phyloP scores from a whole-genome alignment of 1,284 basidiomycete genomes.

The Malassezia cuniculi region DNA sequence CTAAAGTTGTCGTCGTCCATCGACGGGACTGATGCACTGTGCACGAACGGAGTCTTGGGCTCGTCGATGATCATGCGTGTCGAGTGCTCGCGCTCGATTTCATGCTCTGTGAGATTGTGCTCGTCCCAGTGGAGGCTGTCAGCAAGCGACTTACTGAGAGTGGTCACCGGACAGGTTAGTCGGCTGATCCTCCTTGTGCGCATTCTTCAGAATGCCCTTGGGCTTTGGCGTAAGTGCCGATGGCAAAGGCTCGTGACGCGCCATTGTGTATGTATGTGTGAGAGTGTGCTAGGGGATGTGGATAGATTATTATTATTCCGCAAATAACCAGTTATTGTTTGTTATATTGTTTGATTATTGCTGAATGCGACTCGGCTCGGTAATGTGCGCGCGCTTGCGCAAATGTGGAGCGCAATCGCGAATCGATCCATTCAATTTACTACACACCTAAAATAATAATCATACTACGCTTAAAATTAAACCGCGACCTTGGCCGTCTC shows the following conservation, averaged over 20 bases:
- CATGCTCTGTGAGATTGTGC: conserved; percentile 37
- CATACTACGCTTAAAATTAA: background rate
- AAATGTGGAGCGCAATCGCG: no score
- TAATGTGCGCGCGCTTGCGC: no score
- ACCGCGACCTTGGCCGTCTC: conserved; percentile 5
- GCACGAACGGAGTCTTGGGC: conserved; percentile 45
- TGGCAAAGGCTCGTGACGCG: conserved; percentile 34
- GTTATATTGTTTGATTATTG: no score
- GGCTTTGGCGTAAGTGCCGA: conserved; percentile 36
- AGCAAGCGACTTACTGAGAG: background rate
- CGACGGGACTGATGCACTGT: conserved; percentile 22
- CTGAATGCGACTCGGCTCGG: no score
- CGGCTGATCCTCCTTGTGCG: conserved; percentile 16
- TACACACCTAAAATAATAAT: background rate
- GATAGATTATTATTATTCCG: no score
- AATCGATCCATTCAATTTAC: no score
- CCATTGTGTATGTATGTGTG: no score
- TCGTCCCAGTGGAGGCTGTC: conserved; percentile 41
- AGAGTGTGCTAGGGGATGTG: no score
- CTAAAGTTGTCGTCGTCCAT: conserved; percentile 27
- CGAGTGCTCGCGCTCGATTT: conserved; percentile 35
- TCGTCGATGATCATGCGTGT: conserved; percentile 45
- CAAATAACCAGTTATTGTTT: background rate
- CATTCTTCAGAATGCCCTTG: conserved; percentile 41
- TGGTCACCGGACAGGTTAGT: conserved; percentile 9